Conservation (phyloP, 306 rosid genomes). For the Cyclanthera cordifolia region DNA sequence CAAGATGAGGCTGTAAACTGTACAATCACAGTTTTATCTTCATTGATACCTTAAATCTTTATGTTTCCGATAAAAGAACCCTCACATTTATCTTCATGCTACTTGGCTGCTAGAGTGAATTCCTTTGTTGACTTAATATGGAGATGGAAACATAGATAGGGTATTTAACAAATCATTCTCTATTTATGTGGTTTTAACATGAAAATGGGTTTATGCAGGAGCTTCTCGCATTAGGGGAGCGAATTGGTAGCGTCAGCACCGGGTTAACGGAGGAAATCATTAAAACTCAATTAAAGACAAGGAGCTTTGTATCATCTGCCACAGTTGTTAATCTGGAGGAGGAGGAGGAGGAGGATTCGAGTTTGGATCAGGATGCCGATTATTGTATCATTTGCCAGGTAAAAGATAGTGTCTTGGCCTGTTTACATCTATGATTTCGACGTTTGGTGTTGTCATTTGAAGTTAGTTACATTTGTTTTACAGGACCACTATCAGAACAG, state of each 20-base stretch:
- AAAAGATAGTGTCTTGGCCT: conserved; percentile 28
- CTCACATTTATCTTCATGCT: background rate
- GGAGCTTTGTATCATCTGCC: conserved; percentile 22
- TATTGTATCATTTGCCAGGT: conserved; percentile 94
- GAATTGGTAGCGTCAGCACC: conserved; percentile 76
- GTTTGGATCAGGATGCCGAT: conserved; percentile 44
- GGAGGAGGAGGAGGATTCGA: conserved; percentile 36
- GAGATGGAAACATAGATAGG: background rate
- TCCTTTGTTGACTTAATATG: background rate
- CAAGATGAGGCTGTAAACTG: too few relatives aligned
- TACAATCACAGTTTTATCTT: too few relatives aligned
- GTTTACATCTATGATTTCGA: background rate
- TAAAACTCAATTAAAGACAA: conserved; percentile 36
- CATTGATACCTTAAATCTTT: too few relatives aligned
- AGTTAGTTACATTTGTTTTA: background rate
- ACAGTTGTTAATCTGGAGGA: conserved; percentile 38
- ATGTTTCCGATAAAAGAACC: too few relatives aligned
- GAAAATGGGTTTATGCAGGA: conserved; percentile 38
- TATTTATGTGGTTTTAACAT: background rate
- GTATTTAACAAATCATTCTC: background rate
- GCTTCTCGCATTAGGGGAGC: conserved; percentile 91
- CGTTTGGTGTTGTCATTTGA: background rate
- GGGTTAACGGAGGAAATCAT: conserved; percentile 73
- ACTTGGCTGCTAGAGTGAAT: background rate
- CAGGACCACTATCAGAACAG: conserved; percentile 67